These are phyloP conservation scores for Nitzschia sp. DNA, from an alignment of 108 stramenopile species.

Conservation along the genomic window DNA sequence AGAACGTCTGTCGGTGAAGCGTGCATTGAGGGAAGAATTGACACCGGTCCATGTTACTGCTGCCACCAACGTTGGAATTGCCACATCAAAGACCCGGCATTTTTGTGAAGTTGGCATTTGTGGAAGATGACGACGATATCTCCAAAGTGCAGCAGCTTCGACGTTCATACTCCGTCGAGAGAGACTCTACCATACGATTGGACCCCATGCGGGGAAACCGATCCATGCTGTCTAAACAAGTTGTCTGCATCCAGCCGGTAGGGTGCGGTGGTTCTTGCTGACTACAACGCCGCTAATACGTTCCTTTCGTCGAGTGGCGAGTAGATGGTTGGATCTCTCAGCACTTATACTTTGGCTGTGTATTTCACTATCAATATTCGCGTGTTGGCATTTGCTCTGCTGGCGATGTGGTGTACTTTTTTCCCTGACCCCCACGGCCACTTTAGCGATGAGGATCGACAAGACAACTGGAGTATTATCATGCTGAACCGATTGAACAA, in stretches of 20 bases:
- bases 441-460: background rate
- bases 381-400: conserved; percentile 20
- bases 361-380: conserved; percentile 27
- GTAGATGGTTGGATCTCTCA: background rate
- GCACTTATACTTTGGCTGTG: background rate
- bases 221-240: conserved; percentile 12
- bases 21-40: background rate
- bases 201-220: background rate
- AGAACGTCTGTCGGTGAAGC: background rate
- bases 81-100: background rate
- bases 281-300: conserved; percentile 40
- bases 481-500: conserved; percentile 6
- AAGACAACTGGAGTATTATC: conserved; percentile 8
- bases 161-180: conserved; percentile 29
- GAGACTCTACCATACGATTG: conserved; percentile 27
- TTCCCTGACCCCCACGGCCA: conserved; percentile 21
- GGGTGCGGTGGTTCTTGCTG: conserved; percentile 20
- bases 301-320: conserved; percentile 2
- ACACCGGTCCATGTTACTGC: background rate
- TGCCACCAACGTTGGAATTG: background rate
- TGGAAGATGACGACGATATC: background rate
- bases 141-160: background rate
- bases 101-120: background rate
- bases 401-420: conserved; percentile 21
- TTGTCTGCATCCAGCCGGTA: background rate